phyloP scores from a whole-genome alignment of 495 filamentous ascomycete species.

The Aspergillus diversus region DNA sequence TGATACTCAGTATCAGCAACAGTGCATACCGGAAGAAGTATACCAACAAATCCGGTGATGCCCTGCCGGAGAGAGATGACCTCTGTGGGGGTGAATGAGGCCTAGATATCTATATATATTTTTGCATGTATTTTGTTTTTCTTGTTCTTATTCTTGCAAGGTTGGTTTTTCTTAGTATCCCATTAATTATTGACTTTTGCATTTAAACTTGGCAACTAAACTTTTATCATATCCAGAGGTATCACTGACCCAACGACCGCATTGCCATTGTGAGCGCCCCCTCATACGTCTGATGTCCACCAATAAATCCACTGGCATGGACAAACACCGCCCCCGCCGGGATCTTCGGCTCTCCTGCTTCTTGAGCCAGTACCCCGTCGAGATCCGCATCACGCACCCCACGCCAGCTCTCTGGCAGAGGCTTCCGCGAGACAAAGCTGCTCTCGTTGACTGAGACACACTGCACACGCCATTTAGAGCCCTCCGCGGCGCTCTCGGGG shows the following conservation, averaged over 20 bases:
- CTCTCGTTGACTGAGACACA: conserved; percentile 77
- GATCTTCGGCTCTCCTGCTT: conserved; percentile 43
- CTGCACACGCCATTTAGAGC: conserved; percentile 89
- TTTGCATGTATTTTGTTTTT: background rate
- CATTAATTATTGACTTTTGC: background rate
- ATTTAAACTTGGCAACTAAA: background rate
- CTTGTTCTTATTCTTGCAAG: background rate
- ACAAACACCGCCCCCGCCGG: conserved; percentile 81
- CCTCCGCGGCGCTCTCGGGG: conserved; percentile 71
- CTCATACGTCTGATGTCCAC: conserved; percentile 87
- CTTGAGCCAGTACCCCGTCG: conserved; percentile 70
- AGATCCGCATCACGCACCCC: conserved; percentile 85
- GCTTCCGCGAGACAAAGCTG: conserved; percentile 87
- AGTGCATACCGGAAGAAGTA: too few relatives aligned
- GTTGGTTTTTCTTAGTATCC: too few relatives aligned
- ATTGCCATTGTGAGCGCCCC: conserved; percentile 87
- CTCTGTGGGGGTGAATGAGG: too few relatives aligned
- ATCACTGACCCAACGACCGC: conserved; percentile 63
- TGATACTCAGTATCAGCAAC: too few relatives aligned
- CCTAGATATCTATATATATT: too few relatives aligned
- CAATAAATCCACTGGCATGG: conserved; percentile 94
- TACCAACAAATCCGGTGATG: too few relatives aligned
- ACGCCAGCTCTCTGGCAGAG: conserved; percentile 87
- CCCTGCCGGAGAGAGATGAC: too few relatives aligned
- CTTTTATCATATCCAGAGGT: background rate